Conservation (phyloP, 2,329 filamentous ascomycete species). For the Fusarium liriodendri region DNA sequence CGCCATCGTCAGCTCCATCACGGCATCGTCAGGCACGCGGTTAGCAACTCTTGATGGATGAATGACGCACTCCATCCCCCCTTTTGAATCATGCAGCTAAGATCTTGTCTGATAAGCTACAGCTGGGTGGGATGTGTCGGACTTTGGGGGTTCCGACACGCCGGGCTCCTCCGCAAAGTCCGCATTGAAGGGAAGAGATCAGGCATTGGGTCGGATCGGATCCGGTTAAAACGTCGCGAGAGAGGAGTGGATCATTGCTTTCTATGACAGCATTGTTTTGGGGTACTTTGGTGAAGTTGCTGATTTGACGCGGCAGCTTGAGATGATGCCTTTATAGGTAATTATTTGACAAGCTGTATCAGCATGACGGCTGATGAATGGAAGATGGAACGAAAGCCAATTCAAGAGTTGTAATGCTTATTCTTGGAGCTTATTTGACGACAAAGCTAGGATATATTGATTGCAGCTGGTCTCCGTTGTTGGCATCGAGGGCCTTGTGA, state of each 20-base stretch:
- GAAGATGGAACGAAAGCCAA: not conserved
- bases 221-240: not conserved
- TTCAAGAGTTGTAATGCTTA: not conserved
- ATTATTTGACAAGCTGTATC: not conserved
- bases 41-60: slow-evolving; percentile 18
- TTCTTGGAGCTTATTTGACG: not conserved
- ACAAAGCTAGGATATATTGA: not conserved
- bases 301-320: not conserved
- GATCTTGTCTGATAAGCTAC: slow-evolving; percentile 39
- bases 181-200: not conserved
- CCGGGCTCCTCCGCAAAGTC: slow-evolving; percentile 29
- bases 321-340: not conserved
- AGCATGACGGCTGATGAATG: not conserved
- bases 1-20: slow-evolving; percentile 2
- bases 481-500: not conserved
- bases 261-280: slow-evolving; percentile 6
- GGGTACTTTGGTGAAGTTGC: not conserved
- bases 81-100: slow-evolving; percentile 25
- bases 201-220: not conserved
- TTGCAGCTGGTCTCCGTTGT: not conserved
- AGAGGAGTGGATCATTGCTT: not conserved
- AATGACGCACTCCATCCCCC: slow-evolving; percentile 30
- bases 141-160: slow-evolving; percentile 9
- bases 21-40: slow-evolving; percentile 16
- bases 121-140: slow-evolving; percentile 17